Base-by-base conservation (phyloP, 1,139 yeast genomes). In the Nematodospora anomalae region DNA sequence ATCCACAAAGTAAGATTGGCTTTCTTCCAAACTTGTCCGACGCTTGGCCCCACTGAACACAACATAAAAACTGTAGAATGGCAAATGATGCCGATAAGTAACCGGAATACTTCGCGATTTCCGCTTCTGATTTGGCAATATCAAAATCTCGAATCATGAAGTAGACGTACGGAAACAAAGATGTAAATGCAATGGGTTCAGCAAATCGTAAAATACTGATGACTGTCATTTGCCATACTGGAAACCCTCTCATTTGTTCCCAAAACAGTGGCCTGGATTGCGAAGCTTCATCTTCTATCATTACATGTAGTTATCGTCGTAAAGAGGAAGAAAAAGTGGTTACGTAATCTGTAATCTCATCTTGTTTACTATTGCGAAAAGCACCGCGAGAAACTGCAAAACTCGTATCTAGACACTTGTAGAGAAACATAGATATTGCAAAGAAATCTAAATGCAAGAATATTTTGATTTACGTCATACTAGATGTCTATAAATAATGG, bases 111-210 rank as follows among this genome's bases (percentile, higher is more conserved):
- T 57, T 59, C 26, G 69, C 57, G 27, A 64, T 65, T 28, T 63
- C 64, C 16, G 61, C 53, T 32, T 60, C 61, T 10, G 54, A 50
- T 13, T 62, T 56, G 11, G 68, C 68, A 12, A 64, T 51, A 4
- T 54, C 51, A 41, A 65, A 65, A 41, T 65, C 71, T 32, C 68
- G 44, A 30, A 65, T 62, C 71, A 65, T 64, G 46, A 63, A 65
- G 46, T 62, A 65, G 5, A 65, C 55, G 39, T 64, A 64, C 4
- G 71, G 70, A 38, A 65, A 64, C 14, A 65, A 47, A n/a, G 70
- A 64, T 8, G 71, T 60, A 49, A 64, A 64, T 12, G 67, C 63
- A 13, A 65, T 50, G 3, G 71, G 71, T 42, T 64, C 71, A 10
- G 66, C 52, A 38, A 65, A 59, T 29, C 71, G 53, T 30, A 64